A percentile compares a stretch with the other conserved stretches of the same genome.
phyloP scores from a whole-genome alignment of 179 eudicot genomes.

The Heliamphora pulchella region DNA sequence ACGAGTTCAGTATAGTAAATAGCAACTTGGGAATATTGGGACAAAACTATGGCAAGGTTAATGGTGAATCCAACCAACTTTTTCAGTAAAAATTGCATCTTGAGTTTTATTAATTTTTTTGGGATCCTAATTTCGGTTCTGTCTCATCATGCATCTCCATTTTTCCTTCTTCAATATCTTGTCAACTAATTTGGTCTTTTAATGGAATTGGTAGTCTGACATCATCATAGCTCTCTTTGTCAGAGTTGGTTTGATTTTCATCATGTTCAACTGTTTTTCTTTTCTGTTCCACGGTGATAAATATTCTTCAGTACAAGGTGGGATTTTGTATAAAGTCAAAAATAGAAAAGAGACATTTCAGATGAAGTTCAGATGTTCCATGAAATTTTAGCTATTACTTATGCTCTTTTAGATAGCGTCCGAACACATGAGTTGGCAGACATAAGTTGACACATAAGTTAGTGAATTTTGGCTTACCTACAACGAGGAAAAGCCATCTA shows the following conservation, averaged over 20 bases:
- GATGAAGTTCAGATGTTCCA: not conserved
- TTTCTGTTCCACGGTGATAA: not conserved
- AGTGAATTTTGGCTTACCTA: too few species aligned
- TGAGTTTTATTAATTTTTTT: not conserved
- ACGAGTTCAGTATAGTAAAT: not conserved
- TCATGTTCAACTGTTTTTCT: constrained; percentile 11
- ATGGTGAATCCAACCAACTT: not conserved
- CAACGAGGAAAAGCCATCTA: too few species aligned
- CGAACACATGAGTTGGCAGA: not conserved
- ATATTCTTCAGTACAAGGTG: not conserved
- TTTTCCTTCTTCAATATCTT: not conserved
- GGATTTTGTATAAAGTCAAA: not conserved
- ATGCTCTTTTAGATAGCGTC: not conserved
- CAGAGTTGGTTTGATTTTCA: not conserved
- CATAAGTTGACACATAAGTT: too few species aligned
- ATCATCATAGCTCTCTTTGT: constrained; percentile 2
- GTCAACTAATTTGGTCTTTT: not conserved
- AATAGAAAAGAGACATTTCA: not conserved
- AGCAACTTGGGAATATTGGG: not conserved
- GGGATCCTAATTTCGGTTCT: not conserved
- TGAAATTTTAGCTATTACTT: not conserved
- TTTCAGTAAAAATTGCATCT: constrained; percentile 4
- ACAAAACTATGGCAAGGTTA: not conserved
- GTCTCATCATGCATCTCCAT: not conserved
- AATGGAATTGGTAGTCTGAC: not conserved